These are phyloP conservation scores for Lolium rigidum DNA, from an alignment of 176 grass and related monocot genomes.

Conservation along the genomic window DNA sequence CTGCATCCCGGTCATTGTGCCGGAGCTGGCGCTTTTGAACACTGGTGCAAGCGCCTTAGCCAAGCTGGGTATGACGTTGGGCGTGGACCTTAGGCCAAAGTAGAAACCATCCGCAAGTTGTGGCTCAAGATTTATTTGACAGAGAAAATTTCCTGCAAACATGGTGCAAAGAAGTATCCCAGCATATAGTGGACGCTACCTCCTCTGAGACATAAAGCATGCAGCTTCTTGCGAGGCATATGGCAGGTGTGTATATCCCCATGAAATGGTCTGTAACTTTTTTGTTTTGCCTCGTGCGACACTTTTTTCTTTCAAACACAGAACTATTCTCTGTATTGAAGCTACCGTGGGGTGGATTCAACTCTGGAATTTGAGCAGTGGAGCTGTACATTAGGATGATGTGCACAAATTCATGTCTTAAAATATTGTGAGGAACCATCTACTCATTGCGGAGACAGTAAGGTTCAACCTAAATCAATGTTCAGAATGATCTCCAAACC, in stretches of 20 bases:
- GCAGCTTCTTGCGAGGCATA: neutral
- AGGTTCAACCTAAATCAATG: no score
- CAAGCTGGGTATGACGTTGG: neutral
- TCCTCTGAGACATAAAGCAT: neutral
- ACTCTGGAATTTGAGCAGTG: neutral
- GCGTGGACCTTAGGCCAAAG: neutral
- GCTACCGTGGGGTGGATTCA: neutral
- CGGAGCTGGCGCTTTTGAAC: neutral
- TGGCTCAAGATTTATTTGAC: neutral
- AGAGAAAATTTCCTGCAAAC: neutral
- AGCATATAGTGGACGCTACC: neutral
- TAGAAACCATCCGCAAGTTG: neutral
- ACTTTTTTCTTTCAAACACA: neutral
- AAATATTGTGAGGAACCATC: no score
- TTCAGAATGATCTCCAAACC: no score
- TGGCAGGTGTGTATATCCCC: neutral
- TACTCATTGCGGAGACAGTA: no score
- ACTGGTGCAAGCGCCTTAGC: no score
- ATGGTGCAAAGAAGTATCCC: neutral
- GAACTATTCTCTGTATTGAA: neutral
- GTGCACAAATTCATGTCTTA: neutral
- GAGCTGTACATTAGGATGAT: neutral
- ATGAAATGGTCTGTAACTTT: neutral
- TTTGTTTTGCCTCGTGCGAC: neutral
- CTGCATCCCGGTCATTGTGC: neutral